Percentiles rank a stretch among this genome's conserved stretches.
Conservation (phyloP, 495 filamentous ascomycete genomes). For the Aspergillus haitiensis region DNA sequence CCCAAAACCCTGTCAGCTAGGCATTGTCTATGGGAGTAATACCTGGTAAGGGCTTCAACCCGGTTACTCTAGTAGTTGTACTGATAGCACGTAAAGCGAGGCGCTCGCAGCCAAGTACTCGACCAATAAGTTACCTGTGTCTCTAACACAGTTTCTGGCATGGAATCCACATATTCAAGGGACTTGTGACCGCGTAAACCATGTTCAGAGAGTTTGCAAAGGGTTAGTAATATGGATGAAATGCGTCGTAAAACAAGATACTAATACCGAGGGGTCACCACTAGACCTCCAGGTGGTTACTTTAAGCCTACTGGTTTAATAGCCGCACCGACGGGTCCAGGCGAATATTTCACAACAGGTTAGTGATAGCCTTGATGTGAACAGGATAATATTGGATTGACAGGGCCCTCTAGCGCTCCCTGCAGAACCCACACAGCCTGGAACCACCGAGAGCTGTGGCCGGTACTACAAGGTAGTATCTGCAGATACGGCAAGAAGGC, state of each 20-base stretch:
- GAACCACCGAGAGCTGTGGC: conserved; percentile 2
- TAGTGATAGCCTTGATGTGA: conserved; percentile 6
- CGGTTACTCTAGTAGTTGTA: background rate
- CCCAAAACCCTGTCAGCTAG: conserved; percentile 7
- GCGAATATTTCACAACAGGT: conserved; percentile 9
- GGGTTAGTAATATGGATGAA: conserved; percentile 1
- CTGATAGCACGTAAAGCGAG: conserved; percentile 4
- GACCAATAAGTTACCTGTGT: background rate
- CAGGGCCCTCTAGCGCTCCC: conserved; percentile 7
- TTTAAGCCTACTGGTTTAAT: conserved; percentile 9
- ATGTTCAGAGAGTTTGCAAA: conserved; percentile 3
- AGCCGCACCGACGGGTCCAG: background rate
- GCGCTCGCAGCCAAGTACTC: conserved; percentile 7
- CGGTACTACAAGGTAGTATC: conserved; percentile 10
- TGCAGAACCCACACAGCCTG: conserved; percentile 9
- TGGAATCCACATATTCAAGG: conserved; percentile 12
- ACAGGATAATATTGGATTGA: conserved; percentile 7
- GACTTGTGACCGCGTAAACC: background rate
- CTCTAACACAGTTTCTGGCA: conserved; percentile 8
- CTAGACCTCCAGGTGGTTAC: conserved; percentile 2
- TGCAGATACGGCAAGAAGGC: conserved; percentile 3
- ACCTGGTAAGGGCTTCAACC: conserved; percentile 11
- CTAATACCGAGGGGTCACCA: background rate
- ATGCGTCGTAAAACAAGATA: background rate
- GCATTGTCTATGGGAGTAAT: background rate